Percentiles rank a stretch among this genome's conserved stretches.
Evolutionary conservation across 2,329 filamentous ascomycete genomes (phyloP).

Genomic region (Cytospora leucostoma): DNA sequence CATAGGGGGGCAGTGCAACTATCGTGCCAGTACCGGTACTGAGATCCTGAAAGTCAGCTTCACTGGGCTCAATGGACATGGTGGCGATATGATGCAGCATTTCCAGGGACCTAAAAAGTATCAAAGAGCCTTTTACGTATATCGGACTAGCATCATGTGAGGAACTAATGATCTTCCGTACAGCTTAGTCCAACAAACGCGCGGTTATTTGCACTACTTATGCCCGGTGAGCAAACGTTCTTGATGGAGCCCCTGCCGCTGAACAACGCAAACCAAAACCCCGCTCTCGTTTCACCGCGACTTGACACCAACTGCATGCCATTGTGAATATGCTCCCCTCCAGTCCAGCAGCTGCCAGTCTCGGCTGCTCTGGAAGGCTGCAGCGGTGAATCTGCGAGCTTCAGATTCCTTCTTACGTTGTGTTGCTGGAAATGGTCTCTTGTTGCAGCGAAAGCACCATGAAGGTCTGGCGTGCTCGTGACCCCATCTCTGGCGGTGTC

Average conservation of each 20-base stretch:
- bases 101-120: no score
- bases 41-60: no score
- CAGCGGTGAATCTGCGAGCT: neutral
- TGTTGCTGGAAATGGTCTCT: neutral
- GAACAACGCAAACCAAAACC: neutral
- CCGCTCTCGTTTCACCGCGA: neutral
- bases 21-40: neutral
- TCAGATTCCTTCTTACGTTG: neutral
- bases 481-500: neutral
- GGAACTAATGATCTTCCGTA: no score
- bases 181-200: no score
- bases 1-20: neutral
- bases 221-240: neutral
- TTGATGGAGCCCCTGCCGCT: neutral
- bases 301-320: neutral
- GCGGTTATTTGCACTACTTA: neutral
- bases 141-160: no score
- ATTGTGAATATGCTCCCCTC: neutral
- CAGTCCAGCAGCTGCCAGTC: neutral
- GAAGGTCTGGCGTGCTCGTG: neutral
- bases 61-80: no score
- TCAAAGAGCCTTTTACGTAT: no score
- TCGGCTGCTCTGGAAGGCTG: neutral
- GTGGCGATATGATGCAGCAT: no score
- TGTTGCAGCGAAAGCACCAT: neutral